Conservation (phyloP, 257 asterid genomes). For the Rehmannia glutinosa region DNA sequence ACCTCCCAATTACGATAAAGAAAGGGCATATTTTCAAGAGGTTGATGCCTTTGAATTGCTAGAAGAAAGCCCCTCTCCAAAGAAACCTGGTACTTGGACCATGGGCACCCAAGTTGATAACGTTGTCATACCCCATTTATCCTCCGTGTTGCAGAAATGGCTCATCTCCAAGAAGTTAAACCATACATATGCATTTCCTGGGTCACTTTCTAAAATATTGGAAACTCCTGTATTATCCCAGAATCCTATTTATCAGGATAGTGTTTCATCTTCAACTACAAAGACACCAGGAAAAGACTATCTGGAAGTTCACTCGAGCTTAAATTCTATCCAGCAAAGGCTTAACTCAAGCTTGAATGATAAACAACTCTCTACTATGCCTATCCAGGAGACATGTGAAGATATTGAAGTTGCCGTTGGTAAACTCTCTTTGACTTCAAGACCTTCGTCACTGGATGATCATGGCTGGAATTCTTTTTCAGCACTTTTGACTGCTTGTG, state of each 20-base stretch:
- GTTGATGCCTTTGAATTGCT: conserved; percentile 84
- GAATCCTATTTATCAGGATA: conserved; percentile 23
- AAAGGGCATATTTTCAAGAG: conserved; percentile 78
- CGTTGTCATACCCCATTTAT: conserved; percentile 49
- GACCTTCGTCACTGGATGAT: conserved; percentile 46
- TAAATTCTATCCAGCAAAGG: conserved; percentile 30
- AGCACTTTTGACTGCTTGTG: conserved; percentile 85
- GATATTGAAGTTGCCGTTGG: conserved; percentile 58
- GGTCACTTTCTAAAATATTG: conserved; percentile 71
- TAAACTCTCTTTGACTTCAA: conserved; percentile 68
- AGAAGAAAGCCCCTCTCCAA: conserved; percentile 97
- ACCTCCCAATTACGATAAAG: conserved; percentile 60
- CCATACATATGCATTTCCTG: conserved; percentile 42
- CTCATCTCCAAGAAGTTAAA: conserved; percentile 58
- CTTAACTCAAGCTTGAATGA: conserved; percentile 30
- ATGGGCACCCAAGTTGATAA: conserved; percentile 41
- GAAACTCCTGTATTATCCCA: conserved; percentile 51
- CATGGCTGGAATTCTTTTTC: conserved; percentile 61
- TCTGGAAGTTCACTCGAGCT: conserved; percentile 27
- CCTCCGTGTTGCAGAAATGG: conserved; percentile 81
- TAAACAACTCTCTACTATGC: conserved; percentile 31
- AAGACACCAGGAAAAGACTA: conserved; percentile 33
- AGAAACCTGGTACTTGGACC: conserved; percentile 71
- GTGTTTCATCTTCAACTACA: conserved; percentile 23
- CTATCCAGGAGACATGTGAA: conserved; percentile 39